Base-by-base conservation (phyloP, 495 filamentous ascomycete species). In the Pseudevernia furfuracea region DNA sequence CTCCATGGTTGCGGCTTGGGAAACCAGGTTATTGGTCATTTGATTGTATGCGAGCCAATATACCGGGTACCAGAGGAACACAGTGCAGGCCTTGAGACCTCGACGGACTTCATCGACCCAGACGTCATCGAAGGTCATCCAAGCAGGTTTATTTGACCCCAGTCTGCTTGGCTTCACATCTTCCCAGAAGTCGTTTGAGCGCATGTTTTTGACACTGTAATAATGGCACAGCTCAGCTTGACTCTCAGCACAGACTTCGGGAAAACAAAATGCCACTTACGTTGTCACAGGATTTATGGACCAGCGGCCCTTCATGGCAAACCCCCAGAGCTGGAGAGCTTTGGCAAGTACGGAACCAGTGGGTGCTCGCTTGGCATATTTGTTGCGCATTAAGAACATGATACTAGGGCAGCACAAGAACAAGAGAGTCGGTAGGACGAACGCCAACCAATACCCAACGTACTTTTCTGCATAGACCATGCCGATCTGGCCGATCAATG, bases 371-470 rank as follows among this genome's bases (percentile, higher is more conserved):
- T 81, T 78, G 57, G 84, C 75, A 71, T 87, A 87, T 70, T 68
- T 75, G 69, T 83, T 85, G 62, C 80, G 77, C 41, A 84, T 81
- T 17, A 81, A 56, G 11, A 85, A 58, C 30, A 88, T 74, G 8
- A 82, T 75, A 15, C 71, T 41, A 39, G 82, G 78, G 60, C 83
- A 83, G 34, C 81, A 72, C 49, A 77, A 70, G 72, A 87, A 87
- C 75, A 84, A 81, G 70, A 80, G 76, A 52, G 82, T 78, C 39
- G 86, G 85, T 38, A 94, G 82, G 46, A 91, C 74, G 74, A 86
- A 91, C 19, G 84, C 85, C 8, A 80, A 80, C 86, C 85, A 92
- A 80, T 87, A 90, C 53, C 84, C 87, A 34, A 87, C 77, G 68
- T 87, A 80, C 60, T 78, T 70, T 72, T 90, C 88, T 74, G 87